Evolutionary conservation across 345 rosid species (phyloP).

Genomic region (Eucalyptus camaldulensis): DNA sequence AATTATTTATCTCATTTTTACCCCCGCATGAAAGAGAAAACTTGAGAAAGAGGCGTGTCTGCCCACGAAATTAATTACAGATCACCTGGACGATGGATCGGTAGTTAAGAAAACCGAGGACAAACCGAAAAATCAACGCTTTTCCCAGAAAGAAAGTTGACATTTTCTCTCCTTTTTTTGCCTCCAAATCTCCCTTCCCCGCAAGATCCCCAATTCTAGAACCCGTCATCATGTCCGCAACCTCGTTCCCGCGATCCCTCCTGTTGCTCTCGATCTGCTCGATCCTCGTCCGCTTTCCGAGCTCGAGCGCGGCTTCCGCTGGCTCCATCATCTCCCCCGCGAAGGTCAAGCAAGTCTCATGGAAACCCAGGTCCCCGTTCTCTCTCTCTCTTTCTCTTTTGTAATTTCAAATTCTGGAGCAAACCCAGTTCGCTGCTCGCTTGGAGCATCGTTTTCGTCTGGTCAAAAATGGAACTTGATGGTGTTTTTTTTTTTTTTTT

Average conservation of each 20-base stretch:
- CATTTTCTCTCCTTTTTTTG: neutral
- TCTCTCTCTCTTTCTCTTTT: neutral
- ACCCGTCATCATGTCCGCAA: neutral
- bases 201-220: neutral
- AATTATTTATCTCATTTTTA: neutral
- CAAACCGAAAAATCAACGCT: neutral
- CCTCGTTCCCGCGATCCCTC: neutral
- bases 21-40: neutral
- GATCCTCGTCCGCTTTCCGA: conserved; percentile 15
- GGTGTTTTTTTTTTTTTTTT: neutral
- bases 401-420: neutral
- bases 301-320: conserved; percentile 36
- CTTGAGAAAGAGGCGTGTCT: neutral
- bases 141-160: neutral
- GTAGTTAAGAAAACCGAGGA: neutral
- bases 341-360: conserved; percentile 79
- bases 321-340: conserved; percentile 66
- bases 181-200: neutral
- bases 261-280: conserved; percentile 16
- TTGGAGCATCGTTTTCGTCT: neutral
- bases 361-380: conserved; percentile 58
- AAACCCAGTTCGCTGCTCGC: neutral
- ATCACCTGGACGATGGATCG: neutral
- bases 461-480: neutral
- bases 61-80: neutral